Evolutionary conservation across 2,329 filamentous ascomycete genomes (phyloP).

Genomic region (Epichloe amarillans): DNA sequence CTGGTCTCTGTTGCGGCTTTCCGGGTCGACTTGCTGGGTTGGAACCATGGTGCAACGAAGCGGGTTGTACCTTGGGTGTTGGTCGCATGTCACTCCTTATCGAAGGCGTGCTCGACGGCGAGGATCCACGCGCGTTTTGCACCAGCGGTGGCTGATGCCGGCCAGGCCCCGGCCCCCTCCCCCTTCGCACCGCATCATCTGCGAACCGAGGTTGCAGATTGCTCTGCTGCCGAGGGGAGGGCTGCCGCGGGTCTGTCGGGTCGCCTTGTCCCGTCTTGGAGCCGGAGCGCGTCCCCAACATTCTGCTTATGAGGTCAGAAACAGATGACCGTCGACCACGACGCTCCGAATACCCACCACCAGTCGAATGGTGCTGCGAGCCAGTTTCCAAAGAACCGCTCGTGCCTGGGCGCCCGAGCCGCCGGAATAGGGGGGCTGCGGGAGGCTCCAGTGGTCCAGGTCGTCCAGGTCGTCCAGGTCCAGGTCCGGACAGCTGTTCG

Average conservation of each 20-base stretch:
- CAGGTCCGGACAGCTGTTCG: constrained; percentile 1
- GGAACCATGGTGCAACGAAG: not conserved
- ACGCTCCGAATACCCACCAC: constrained; percentile 9
- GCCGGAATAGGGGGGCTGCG: constrained; percentile 4
- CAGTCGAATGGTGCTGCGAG: constrained; percentile 7
- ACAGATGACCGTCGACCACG: constrained; percentile 17
- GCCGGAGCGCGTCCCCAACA: constrained; percentile 14
- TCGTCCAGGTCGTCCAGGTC: constrained; percentile 1
- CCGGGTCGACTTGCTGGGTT: not conserved
- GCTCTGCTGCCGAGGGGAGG: not conserved
- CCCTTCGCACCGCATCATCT: not conserved
- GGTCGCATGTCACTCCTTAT: not conserved
- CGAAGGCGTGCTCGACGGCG: not conserved
- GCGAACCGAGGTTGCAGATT: not conserved
- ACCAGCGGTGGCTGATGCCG: not conserved
- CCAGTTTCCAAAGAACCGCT: constrained; percentile 9
- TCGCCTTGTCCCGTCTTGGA: constrained; percentile 8
- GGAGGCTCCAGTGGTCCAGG: constrained; percentile 1
- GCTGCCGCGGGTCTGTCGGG: not conserved
- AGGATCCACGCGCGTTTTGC: not conserved
- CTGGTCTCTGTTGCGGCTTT: not conserved
- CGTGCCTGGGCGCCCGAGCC: constrained; percentile 13
- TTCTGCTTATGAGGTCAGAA: constrained; percentile 16
- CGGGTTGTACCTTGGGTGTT: not conserved
- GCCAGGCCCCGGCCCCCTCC: not conserved